phyloP scores from a whole-genome alignment of 2,329 filamentous ascomycete species.

The Lachnellula cervina region DNA sequence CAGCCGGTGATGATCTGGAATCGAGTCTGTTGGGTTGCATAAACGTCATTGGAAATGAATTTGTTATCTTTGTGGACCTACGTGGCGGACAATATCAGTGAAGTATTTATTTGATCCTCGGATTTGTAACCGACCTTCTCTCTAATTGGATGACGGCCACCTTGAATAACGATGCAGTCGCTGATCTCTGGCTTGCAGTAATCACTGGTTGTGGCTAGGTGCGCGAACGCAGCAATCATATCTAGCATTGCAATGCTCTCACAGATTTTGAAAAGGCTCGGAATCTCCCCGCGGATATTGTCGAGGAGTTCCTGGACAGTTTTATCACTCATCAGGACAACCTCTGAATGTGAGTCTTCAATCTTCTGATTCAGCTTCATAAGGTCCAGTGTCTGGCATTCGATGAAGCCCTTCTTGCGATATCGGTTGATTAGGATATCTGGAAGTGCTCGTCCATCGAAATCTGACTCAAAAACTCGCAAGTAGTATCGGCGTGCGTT shows the following conservation, averaged over 20 bases:
- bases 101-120: neutral
- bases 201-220: constrained; percentile 60
- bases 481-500: constrained; percentile 75
- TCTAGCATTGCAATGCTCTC: constrained; percentile 84
- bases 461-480: constrained; percentile 55
- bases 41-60: constrained; percentile 88
- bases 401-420: constrained; percentile 67
- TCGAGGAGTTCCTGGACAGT: constrained; percentile 68
- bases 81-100: constrained; percentile 6
- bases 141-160: constrained; percentile 63
- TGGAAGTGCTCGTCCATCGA: constrained; percentile 57
- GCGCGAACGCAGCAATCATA: constrained; percentile 74
- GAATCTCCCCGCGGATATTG: constrained; percentile 66
- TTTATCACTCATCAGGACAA: constrained; percentile 75
- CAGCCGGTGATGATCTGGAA: constrained; percentile 94
- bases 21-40: constrained; percentile 70
- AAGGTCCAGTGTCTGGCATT: constrained; percentile 82
- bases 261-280: constrained; percentile 74
- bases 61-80: constrained; percentile 58
- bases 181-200: constrained; percentile 61
- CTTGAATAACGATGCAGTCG: constrained; percentile 59
- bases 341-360: constrained; percentile 75
- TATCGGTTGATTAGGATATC: constrained; percentile 72
- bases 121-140: constrained; percentile 48
- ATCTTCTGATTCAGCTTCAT: constrained; percentile 78